These are phyloP conservation scores for Geotrichum macrosporum DNA, from an alignment of 1,139 yeast genomes.

Conservation along the genomic window DNA sequence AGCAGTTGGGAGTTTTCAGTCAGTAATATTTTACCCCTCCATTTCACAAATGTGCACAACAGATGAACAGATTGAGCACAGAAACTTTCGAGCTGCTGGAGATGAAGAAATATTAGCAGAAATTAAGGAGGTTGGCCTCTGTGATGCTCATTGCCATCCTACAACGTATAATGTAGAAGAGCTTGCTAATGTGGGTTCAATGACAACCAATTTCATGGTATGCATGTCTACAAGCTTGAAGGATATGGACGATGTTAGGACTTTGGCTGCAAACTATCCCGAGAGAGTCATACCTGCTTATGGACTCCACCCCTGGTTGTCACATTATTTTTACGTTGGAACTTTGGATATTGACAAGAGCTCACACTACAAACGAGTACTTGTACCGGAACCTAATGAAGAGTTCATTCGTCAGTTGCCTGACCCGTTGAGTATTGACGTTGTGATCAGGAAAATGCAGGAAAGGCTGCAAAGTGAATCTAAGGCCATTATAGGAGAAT, in stretches of 20 bases:
- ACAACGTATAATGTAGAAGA: constrained; percentile 28
- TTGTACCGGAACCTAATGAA: constrained; percentile 42
- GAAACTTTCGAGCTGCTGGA: background rate
- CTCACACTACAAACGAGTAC: constrained; percentile 54
- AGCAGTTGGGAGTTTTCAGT: no score
- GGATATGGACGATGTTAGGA: constrained; percentile 38
- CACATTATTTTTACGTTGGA: constrained; percentile 53
- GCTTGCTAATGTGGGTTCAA: constrained; percentile 25
- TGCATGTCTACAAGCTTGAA: constrained; percentile 40
- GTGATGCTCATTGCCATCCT: constrained; percentile 66
- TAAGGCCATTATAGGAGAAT: constrained; percentile 62
- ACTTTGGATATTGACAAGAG: constrained; percentile 25
- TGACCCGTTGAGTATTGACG: constrained; percentile 48
- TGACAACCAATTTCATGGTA: constrained; percentile 30
- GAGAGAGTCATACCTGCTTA: constrained; percentile 53
- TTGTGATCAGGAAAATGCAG: constrained; percentile 40
- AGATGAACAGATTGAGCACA: no score
- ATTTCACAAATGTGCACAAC: no score
- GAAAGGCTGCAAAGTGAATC: constrained; percentile 33
- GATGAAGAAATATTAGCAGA: background rate
- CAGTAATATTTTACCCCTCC: background rate
- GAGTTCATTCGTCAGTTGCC: constrained; percentile 55
- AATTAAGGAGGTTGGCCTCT: constrained; percentile 28
- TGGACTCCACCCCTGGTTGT: constrained; percentile 92
- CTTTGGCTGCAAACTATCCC: constrained; percentile 32